phyloP scores from a whole-genome alignment of 257 asterid species.

The Henckelia pumila region DNA sequence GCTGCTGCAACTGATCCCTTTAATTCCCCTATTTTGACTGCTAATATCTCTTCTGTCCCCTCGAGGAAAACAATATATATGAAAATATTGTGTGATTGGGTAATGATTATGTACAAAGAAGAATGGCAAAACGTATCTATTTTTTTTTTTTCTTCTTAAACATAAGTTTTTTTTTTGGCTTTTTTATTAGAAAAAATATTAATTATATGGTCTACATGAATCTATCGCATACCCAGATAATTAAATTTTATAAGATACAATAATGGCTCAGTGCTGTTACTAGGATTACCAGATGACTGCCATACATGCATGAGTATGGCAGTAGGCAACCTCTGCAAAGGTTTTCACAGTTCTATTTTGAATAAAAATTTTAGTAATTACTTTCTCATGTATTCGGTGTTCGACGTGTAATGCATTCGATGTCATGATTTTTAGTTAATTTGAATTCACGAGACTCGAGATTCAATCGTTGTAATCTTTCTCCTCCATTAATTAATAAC shows the following conservation, averaged over 20 bases:
- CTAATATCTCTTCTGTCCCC: slow-evolving; percentile 28
- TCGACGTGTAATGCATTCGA: no score
- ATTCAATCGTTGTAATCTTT: no score
- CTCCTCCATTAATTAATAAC: no score
- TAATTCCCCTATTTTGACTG: slow-evolving; percentile 24
- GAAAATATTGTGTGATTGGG: not conserved
- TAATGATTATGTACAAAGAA: not conserved
- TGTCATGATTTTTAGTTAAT: no score
- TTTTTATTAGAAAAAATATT: no score
- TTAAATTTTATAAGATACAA: not conserved
- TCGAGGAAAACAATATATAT: slow-evolving; percentile 15
- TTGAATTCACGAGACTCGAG: no score
- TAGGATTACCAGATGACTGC: slow-evolving; percentile 4
- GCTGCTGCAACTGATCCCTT: slow-evolving; percentile 17
- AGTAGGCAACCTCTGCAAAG: slow-evolving; percentile 27
- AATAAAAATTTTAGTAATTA: slow-evolving; percentile 16
- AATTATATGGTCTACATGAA: not conserved
- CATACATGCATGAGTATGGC: slow-evolving; percentile 26
- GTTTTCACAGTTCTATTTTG: slow-evolving; percentile 17
- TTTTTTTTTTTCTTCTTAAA: no score
- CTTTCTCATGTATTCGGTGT: slow-evolving; percentile 27
- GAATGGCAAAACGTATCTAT: not conserved
- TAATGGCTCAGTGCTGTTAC: not conserved
- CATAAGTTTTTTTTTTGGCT: no score
- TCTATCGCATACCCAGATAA: no score